phyloP scores from a whole-genome alignment of 257 asterid genomes.

The Oldenlandia corymbosa region DNA sequence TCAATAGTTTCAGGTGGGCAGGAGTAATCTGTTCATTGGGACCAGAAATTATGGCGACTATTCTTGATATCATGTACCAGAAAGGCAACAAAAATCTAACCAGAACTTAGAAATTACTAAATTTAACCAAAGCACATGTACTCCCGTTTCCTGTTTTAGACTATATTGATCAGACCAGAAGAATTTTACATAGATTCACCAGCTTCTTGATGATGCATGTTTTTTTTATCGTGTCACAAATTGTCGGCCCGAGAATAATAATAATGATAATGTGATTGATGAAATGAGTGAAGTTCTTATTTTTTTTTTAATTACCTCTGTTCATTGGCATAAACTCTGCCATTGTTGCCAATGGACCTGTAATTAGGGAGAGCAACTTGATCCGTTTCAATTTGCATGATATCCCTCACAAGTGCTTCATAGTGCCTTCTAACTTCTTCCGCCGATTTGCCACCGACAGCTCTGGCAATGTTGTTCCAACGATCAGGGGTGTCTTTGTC shows the following conservation, averaged over 20 bases:
- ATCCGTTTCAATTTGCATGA: constrained; percentile 33
- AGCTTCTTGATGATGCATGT: no score
- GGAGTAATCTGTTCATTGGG: neutral
- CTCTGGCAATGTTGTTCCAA: constrained; percentile 39
- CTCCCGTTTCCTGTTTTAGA: constrained; percentile 1
- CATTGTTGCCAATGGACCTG: constrained; percentile 14
- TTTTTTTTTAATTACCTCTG: constrained; percentile 40
- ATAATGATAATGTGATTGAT: no score
- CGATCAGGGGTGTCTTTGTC: constrained; percentile 45
- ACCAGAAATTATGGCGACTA: neutral
- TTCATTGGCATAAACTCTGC: constrained; percentile 22
- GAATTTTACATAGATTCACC: no score
- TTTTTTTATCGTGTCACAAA: no score
- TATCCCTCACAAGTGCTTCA: constrained; percentile 36
- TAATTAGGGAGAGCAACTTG: constrained; percentile 34
- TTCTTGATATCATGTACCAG: neutral
- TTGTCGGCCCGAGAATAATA: no score
- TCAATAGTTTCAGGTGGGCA: neutral
- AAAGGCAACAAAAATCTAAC: neutral
- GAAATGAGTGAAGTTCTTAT: no score
- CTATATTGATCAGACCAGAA: neutral
- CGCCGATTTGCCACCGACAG: constrained; percentile 36
- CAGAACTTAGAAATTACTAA: neutral
- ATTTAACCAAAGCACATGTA: neutral
- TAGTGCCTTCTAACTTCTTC: constrained; percentile 41